Conservation (phyloP, 108 stramenopile genomes). For the Seminavis robusta region DNA sequence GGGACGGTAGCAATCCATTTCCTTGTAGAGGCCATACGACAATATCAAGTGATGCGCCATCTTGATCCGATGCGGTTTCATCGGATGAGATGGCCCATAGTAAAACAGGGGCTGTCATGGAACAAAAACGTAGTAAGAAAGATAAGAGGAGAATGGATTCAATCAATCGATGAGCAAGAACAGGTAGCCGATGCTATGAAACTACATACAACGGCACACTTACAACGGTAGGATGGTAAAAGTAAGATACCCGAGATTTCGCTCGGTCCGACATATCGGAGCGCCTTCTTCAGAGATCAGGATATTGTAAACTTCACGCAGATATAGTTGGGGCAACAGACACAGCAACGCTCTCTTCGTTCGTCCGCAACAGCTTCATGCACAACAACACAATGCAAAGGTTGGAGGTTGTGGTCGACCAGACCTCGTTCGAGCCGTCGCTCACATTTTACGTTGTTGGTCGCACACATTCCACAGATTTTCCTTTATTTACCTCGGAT, state of each 20-base stretch:
- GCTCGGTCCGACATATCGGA: too few species aligned
- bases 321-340: too few species aligned
- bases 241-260: conserved; percentile 90
- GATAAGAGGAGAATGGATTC: background rate
- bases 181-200: background rate
- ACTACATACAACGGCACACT: conserved; percentile 18
- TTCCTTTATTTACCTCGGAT: too few species aligned
- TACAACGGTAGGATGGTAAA: conserved; percentile 95
- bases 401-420: too few species aligned
- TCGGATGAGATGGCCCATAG: conserved; percentile 99
- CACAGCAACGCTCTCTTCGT: too few species aligned
- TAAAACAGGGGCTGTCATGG: conserved; percentile 76
- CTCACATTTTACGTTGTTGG: too few species aligned
- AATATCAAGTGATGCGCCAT: conserved; percentile 97
- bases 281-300: too few species aligned
- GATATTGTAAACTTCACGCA: too few species aligned
- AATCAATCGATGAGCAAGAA: background rate
- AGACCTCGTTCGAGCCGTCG: too few species aligned
- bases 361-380: too few species aligned
- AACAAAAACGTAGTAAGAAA: background rate
- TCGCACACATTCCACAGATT: too few species aligned
- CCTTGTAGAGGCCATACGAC: conserved; percentile 92
- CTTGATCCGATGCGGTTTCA: conserved; percentile 98
- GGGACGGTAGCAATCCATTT: conserved; percentile 98
- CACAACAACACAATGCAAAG: too few species aligned